Conservation (phyloP, 2,329 filamentous ascomycete genomes). For the Aspergillus hiratsukae region DNA sequence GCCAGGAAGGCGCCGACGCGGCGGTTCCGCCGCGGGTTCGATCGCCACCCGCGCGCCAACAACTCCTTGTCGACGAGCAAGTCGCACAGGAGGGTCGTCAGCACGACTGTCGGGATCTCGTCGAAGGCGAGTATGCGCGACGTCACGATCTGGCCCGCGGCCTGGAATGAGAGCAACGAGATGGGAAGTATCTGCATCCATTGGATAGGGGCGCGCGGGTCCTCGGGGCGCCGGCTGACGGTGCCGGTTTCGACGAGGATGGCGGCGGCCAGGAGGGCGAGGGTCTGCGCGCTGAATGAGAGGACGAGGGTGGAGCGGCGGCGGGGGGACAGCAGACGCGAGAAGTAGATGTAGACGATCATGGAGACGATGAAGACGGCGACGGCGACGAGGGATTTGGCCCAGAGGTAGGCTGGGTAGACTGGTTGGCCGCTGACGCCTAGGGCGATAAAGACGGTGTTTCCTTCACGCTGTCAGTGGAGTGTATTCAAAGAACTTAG, state of each 20-base stretch:
- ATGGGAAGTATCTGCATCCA: constrained; percentile 38
- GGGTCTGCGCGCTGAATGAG: constrained; percentile 38
- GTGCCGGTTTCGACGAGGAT: constrained; percentile 31
- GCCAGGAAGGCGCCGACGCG: constrained; percentile 35
- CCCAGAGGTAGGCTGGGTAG: constrained; percentile 38
- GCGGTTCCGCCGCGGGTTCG: constrained; percentile 30
- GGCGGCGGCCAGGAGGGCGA: constrained; percentile 31
- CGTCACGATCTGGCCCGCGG: constrained; percentile 37
- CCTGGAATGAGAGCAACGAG: constrained; percentile 37
- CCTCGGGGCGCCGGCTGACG: constrained; percentile 27
- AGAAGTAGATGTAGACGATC: constrained; percentile 36
- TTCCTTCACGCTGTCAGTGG: constrained; percentile 26
- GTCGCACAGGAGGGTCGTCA: constrained; percentile 39
- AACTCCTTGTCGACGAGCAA: constrained; percentile 34
- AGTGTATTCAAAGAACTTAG: neutral
- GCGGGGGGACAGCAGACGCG: constrained; percentile 27
- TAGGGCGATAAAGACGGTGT: constrained; percentile 42
- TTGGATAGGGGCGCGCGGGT: constrained; percentile 27
- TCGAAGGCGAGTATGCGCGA: constrained; percentile 34
- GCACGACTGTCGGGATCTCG: constrained; percentile 40
- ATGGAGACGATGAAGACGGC: constrained; percentile 35
- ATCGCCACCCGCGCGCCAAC: constrained; percentile 17
- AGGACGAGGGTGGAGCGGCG: constrained; percentile 37
- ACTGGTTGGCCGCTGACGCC: constrained; percentile 39
- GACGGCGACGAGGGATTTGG: constrained; percentile 41